Evolutionary conservation across 140 eudicot species (phyloP).

Genomic region (Cichorium intybus): DNA sequence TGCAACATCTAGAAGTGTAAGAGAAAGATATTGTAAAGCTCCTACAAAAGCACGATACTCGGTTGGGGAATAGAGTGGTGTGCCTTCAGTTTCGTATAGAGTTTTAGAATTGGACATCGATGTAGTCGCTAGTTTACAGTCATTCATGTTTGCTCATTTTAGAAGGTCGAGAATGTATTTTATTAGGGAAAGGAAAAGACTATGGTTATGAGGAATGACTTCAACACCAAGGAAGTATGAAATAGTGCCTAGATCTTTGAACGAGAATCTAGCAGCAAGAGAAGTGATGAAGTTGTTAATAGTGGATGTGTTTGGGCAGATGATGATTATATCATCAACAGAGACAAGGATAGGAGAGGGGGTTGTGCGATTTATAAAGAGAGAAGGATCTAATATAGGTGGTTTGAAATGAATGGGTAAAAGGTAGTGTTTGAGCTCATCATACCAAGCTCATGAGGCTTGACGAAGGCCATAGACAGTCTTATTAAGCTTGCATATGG

Average conservation of each 20-base stretch:
- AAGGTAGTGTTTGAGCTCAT: background rate
- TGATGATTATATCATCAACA: constrained; percentile 21
- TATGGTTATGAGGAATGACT: background rate
- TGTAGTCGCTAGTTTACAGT: background rate
- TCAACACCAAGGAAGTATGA: constrained; percentile 12
- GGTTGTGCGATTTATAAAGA: no score
- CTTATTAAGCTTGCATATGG: background rate
- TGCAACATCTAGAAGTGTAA: background rate
- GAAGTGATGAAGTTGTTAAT: background rate
- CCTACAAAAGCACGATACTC: background rate
- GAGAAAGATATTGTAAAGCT: background rate
- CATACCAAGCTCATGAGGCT: constrained; percentile 25
- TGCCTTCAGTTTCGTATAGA: background rate
- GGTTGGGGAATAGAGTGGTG: background rate
- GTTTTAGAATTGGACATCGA: background rate
- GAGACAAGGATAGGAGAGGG: no score
- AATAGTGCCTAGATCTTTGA: background rate
- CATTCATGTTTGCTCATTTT: background rate
- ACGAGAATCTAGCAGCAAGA: background rate
- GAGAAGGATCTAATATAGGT: no score
- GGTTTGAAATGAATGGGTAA: background rate
- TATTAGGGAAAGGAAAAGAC: background rate
- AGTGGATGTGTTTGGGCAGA: background rate
- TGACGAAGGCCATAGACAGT: constrained; percentile 17
- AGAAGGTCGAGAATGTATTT: background rate